Evolutionary conservation across 345 rosid species (phyloP), one percentile per base, ranked within the genome.

Genomic region (Microthlaspi erraticum): DNA sequence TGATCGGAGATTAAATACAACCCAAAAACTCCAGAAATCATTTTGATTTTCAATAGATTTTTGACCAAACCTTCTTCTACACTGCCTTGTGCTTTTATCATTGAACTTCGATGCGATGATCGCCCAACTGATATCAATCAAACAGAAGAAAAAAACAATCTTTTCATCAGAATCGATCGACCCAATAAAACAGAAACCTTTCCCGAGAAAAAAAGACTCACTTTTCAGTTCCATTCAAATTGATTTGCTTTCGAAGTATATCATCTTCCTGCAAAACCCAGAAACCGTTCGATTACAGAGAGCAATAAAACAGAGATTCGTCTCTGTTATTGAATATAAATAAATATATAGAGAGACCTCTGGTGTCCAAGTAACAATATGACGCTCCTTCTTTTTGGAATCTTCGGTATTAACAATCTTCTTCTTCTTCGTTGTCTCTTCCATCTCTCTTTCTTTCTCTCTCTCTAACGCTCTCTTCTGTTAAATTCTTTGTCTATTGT

Each of bases 51-150:
- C 1, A 74, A 58, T 53, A 68, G 57, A 70, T 39, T 8, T 1
- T 8, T 3, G 59, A 65, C 75, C 17, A 64, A 44, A 94, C 99
- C 99, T 91, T 77, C 99, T 81, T 77, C 99, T 83, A 76, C 99
- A 94, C 83, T 94, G 99, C 71, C 99, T 89, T 26, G 99, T 88
- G 31, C 93, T 91, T 71, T 94, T 94, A 79, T 91, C 98, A 80
- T 80, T 89, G 70, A 94, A 91, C 70, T 86, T 89, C 1, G 96
- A 89, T 23, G 98, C 99, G 43, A 94, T 94, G 77, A 85, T 81
- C 50, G 97, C 83, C 99, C 99, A 94, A 77, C 99, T 94, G 23
- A 34, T 8, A 61, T 60, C 79, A 82, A 23, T 44, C 56, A 77
- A 72, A 74, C 52, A 74, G 44, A 8, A 51, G 19, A 75, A 41